Base-by-base conservation (phyloP, 2,329 filamentous ascomycete genomes). In the Fusarium citri region DNA sequence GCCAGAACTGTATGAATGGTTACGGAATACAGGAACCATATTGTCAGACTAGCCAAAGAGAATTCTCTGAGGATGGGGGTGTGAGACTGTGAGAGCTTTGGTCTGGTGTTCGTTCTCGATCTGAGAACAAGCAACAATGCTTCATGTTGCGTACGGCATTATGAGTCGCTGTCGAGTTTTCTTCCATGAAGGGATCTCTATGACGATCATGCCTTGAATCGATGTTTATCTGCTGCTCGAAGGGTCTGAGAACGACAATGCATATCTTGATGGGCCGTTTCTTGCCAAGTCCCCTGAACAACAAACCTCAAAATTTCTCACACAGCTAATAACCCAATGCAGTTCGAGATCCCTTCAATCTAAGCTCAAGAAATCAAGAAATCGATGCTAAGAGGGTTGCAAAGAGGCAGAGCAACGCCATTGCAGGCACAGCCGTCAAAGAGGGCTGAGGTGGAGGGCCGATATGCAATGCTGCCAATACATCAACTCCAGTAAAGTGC, bases 371-470 rank as follows among this genome's bases (percentile, higher is more conserved):
- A 28, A 16, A 28, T 23, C 15, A 46, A 40, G 11, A 23, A 34
- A 20, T 18, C 31, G 46, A 65, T 59, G 22, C 26, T 40, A 23
- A 45, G 47, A 31, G 30, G 49, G 66, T 49, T 64, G 70, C 56
- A 72, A 53, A 61, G 55, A 59, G 69, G 66, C 71, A 72, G 72
- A 64, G 64, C 69, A 69, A 40, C 54, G 55, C 68, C 64, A 69
- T 71, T 55, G 64, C 70, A 73, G 68, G 72, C 72, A 74, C 70
- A 72, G 72, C 72, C 73, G 64, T 64, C 55, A 66, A 69, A 74
- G 62, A 75, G 69, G 72, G 72, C 72, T 75, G 72, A 74, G 71
- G 72, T 74, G 72, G 72, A 74, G 68, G 72, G 72, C 59, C 47
- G 64, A 69, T 59, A 59, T 74, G 62, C 67, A 72, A 58, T 72